A percentile compares a stretch with the other conserved stretches of the same genome.
Evolutionary conservation across 2,329 filamentous ascomycete genomes (phyloP).

Genomic region (Lomentospora prolificans): DNA sequence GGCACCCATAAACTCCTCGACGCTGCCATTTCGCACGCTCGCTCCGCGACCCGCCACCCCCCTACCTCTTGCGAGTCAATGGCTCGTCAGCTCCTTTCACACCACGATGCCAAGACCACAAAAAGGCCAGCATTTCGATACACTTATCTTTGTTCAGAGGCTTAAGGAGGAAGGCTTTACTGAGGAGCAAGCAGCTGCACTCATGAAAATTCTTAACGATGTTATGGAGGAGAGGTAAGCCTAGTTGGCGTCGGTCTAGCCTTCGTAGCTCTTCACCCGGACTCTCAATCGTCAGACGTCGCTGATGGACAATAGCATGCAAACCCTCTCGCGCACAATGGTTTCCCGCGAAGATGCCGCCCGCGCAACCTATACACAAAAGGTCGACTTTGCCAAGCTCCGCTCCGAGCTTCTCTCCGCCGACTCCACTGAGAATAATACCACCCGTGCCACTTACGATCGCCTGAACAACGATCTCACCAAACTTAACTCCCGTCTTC

Average conservation of each 20-base stretch:
- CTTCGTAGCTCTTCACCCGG: no score
- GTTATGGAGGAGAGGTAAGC: conserved; percentile 84
- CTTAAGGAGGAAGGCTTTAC: conserved; percentile 88
- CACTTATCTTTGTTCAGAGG: conserved; percentile 89
- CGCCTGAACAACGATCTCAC: conserved; percentile 88
- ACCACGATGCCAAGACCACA: conserved; percentile 43
- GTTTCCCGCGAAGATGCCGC: conserved; percentile 89
- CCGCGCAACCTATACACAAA: conserved; percentile 71
- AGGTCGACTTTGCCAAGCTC: conserved; percentile 96
- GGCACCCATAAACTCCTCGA: neutral
- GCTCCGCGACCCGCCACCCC: conserved; percentile 3
- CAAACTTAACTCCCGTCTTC: conserved; percentile 78
- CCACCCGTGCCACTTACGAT: conserved; percentile 85
- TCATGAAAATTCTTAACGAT: conserved; percentile 95
- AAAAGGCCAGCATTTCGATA: conserved; percentile 94
- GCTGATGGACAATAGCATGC: conserved; percentile 58
- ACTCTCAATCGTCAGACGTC: neutral
- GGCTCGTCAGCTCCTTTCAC: conserved; percentile 49
- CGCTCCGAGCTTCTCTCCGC: conserved; percentile 87
- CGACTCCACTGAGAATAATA: conserved; percentile 81
- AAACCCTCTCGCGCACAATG: conserved; percentile 96
- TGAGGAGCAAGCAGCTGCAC: conserved; percentile 89
- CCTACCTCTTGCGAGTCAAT: conserved; percentile 7
- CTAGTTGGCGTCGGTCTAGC: no score
- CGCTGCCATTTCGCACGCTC: neutral